phyloP scores from a whole-genome alignment of 2,329 filamentous ascomycete species.

The Ceratocystis eucalypticola region DNA sequence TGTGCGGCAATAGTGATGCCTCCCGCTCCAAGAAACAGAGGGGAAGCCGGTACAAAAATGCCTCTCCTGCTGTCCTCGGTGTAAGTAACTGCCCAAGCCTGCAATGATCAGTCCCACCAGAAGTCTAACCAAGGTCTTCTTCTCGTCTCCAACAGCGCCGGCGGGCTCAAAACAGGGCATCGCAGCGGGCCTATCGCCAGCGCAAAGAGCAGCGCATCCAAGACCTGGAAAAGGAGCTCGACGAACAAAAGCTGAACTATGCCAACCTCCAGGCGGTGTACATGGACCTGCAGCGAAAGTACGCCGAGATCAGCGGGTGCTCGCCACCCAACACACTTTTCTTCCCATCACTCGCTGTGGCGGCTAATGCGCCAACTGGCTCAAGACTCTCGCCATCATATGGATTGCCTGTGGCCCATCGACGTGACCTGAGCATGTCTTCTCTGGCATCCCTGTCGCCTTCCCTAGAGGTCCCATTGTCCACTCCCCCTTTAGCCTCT shows the following conservation, averaged over 20 bases:
- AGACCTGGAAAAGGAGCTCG: constrained; percentile 17
- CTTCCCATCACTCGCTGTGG: background rate
- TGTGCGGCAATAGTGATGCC: background rate
- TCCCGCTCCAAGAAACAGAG: constrained; percentile 35
- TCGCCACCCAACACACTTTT: constrained; percentile 1
- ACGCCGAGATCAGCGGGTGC: background rate
- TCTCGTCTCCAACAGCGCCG: constrained; percentile 22
- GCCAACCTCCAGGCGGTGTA: constrained; percentile 26
- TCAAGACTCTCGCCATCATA: background rate
- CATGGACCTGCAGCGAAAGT: background rate
- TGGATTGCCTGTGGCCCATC: background rate
- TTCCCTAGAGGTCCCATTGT: background rate
- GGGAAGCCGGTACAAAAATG: constrained; percentile 41
- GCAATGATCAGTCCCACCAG: background rate
- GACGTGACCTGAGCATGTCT: background rate
- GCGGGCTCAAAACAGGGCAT: constrained; percentile 26
- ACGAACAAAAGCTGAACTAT: background rate
- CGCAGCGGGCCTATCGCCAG: constrained; percentile 26
- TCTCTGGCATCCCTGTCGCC: background rate
- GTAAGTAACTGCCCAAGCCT: constrained; percentile 26
- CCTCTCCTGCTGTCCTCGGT: constrained; percentile 36
- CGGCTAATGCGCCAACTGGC: background rate
- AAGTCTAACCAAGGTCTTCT: constrained; percentile 11
- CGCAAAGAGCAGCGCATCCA: constrained; percentile 23
- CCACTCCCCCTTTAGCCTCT: background rate